Percentiles rank a stretch among this genome's conserved stretches.
phyloP scores from a whole-genome alignment of 179 eudicot species.

The Carnegiea gigantea region DNA sequence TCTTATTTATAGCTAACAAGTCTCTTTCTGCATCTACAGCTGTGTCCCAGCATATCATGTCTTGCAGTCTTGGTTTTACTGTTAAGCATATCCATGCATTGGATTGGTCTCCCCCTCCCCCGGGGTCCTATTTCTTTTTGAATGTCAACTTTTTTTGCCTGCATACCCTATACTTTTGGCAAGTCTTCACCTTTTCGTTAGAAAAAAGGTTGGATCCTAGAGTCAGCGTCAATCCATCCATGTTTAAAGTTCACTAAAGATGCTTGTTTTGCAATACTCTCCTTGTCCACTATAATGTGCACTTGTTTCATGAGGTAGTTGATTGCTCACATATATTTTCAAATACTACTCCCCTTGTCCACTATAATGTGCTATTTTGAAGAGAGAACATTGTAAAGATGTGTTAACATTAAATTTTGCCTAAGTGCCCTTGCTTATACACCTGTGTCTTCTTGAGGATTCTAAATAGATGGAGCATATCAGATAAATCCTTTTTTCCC shows the following conservation, averaged over 20 bases:
- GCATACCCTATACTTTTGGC: background rate
- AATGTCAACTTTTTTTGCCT: background rate
- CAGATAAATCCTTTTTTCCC: background rate
- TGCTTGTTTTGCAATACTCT: conserved; percentile 7
- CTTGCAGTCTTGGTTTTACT: no score
- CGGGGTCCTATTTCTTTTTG: background rate
- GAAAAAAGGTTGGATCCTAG: background rate
- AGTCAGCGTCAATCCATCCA: background rate
- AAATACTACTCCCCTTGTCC: background rate
- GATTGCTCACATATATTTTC: background rate
- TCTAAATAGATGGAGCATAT: background rate
- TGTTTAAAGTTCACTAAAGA: background rate
- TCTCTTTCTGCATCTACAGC: no score
- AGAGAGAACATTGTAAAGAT: background rate
- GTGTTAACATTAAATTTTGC: background rate
- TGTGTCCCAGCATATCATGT: background rate
- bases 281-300: background rate
- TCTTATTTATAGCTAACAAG: background rate
- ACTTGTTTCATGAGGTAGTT: background rate
- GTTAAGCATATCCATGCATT: background rate
- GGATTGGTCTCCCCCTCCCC: background rate
- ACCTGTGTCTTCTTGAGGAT: background rate
- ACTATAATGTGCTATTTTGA: background rate
- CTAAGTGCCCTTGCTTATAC: background rate
- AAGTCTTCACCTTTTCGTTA: background rate